Evolutionary conservation across 176 grass and related monocot species (phyloP), one percentile per base, ranked within the genome.

Genomic region (Tillandsia fasciculata): DNA sequence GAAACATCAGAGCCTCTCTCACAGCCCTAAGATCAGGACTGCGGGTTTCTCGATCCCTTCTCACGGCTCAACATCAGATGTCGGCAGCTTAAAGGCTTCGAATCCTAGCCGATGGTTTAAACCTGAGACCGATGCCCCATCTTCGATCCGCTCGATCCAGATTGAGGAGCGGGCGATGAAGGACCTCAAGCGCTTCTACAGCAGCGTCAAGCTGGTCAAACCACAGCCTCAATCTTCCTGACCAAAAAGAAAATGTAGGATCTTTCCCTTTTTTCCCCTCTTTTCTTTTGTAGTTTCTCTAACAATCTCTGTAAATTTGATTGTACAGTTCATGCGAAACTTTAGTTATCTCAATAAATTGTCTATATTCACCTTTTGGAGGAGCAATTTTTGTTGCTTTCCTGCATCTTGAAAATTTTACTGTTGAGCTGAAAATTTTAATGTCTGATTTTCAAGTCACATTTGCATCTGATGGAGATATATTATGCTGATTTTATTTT

Each of bases 181-280:
- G 75, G 94, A 99, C 74, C 88, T 99, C 69, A 99, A 82, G 70
- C 94, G 94, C 74, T 93, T 99, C 83, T 99, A 99, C 78, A 99
- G 72, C 82, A 93, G 78, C 2, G 94, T 99, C 69, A 93, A 80
- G 53, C 69, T 99, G 22, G 83, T 99, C 65, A 99, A 93, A 85
- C 87, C 94, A 3, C 82, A 88, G 69, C 71, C 74, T 15, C 69
- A 87, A 72, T 53, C 42, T 12, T 68, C 22, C 17, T 75, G 63
- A 75, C 66, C 50, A 26, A 9, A 8, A 20, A 17, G 12, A 1
- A 8, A 20, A 8, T 22, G 26, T 8, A 69, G 27, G 65, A 61
- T 49, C 52, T 47, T 42, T 42, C 33, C 33, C 57, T 86, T 54
- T 64, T 12, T 64, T 74, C 76, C 79, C 74, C 27, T 50, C 26